Conservation (phyloP, 345 rosid genomes). For the Mallotus nudiflorus region DNA sequence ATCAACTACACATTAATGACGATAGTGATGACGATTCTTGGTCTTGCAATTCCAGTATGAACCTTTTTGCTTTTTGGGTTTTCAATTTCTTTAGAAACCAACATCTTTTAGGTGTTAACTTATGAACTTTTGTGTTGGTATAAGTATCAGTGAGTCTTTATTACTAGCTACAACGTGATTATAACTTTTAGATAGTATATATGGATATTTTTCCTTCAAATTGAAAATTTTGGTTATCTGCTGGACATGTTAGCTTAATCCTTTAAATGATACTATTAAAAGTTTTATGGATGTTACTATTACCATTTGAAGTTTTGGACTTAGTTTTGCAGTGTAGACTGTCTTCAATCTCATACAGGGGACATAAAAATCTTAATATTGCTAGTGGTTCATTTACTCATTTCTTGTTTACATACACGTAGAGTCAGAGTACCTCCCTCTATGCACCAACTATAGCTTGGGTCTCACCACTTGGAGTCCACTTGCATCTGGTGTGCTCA, state of each 20-base stretch:
- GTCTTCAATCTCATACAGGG: not conserved
- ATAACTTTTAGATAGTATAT: not conserved
- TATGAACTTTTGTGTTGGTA: too few relatives aligned
- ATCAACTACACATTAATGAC: conserved; percentile 6
- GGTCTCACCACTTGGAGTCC: conserved; percentile 99
- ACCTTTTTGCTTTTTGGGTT: not conserved
- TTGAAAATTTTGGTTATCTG: not conserved
- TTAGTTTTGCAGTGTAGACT: not conserved
- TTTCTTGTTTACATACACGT: conserved; percentile 48
- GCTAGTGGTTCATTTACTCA: conserved; percentile 1
- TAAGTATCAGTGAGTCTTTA: too few relatives aligned
- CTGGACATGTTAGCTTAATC: not conserved
- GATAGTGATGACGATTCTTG: too few relatives aligned
- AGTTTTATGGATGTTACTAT: not conserved
- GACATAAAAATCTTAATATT: not conserved
- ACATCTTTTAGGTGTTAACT: too few relatives aligned
- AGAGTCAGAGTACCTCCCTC: conserved; percentile 86
- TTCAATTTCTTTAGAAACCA: too few relatives aligned
- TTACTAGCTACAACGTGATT: not conserved
- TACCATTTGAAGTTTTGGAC: not conserved
- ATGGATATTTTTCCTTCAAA: not conserved
- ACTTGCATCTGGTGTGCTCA: conserved; percentile 95
- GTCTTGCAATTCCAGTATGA: conserved; percentile 33
- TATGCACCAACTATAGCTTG: conserved; percentile 77
- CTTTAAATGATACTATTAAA: not conserved